Evolutionary conservation across 768 basidiomycete genomes (phyloP), one percentile per base, ranked within the genome.

Genomic region (Psilocybe subaeruginosa): DNA sequence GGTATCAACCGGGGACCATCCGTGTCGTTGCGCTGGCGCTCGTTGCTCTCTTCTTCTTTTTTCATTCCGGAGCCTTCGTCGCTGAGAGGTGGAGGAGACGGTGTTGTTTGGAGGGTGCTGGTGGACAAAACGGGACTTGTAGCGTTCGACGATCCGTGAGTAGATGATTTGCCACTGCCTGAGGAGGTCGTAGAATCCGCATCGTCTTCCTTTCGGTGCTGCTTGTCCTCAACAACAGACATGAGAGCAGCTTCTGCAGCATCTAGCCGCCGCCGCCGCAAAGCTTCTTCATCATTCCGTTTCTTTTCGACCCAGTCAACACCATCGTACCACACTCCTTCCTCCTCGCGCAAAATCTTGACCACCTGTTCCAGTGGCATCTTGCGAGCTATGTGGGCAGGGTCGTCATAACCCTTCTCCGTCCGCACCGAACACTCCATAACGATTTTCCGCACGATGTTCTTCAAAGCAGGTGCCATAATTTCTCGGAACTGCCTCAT

Each of bases 101-200:
- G 90, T 6, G 90, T 91, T n/a, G 90, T 92, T 63, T 88, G 87
- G 31, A 92, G 68, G 6, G 90, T 92, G 7, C 87, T 84, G 1
- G 89, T 88, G 11, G 89, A 90, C 29, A 91, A 69, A 3, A 91
- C 89, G 0, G 90, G 91, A 64, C 89, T 91, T 17, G 90, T 91
- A 45, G 73, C 62, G 71, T 67, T 74, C 19, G 87, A 86, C 4
- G 86, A 88, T 23, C 64, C 68, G 47, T 67, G 63, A 56, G 55
- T 9, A 3, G 43, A 47, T 3, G 56, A 56, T 9, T 43, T 43
- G 14, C 41, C 41, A 12, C 80, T 79, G 19, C 82, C 80, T 16
- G 80, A 71, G 54, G 73, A 76, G 17, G 69, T 71, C 27, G 66
- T 75, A 58, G 81, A 79, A 33, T 67, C 66, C 29, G 76, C 78